Evolutionary conservation across 257 asterid genomes (phyloP).

Genomic region (Solanum piurae): DNA sequence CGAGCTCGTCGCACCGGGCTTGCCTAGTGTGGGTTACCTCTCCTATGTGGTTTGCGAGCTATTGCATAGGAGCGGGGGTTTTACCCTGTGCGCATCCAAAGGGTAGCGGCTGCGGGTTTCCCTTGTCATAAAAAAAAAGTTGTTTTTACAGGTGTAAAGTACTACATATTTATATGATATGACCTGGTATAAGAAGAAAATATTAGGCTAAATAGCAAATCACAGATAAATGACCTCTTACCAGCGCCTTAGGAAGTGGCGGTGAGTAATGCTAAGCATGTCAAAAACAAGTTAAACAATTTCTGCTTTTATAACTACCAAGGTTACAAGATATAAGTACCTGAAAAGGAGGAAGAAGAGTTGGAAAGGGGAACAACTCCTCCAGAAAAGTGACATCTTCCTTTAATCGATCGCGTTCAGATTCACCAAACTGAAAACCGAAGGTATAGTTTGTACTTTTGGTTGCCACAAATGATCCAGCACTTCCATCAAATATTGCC

Average conservation of each 20-base stretch:
- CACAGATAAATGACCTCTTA: neutral
- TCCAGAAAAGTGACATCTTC: slow-evolving; percentile 66
- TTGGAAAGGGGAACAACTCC: slow-evolving; percentile 75
- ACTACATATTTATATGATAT: neutral
- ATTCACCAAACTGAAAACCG: slow-evolving; percentile 60
- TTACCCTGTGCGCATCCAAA: too few species aligned
- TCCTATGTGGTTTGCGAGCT: too few species aligned
- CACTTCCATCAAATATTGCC: slow-evolving; percentile 44
- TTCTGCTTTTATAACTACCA: neutral
- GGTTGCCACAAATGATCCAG: slow-evolving; percentile 19
- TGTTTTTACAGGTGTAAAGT: neutral
- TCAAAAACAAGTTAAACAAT: neutral
- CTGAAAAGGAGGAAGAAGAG: slow-evolving; percentile 85
- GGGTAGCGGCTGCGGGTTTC: too few species aligned
- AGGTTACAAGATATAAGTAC: slow-evolving; percentile 16
- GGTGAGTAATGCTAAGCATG: neutral
- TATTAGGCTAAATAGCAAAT: neutral
- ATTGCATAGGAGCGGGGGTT: too few species aligned
- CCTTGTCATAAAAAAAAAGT: neutral
- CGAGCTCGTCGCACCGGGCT: too few species aligned
- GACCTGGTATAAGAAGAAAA: neutral
- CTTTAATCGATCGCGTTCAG: slow-evolving; percentile 35
- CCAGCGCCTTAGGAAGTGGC: neutral
- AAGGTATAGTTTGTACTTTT: slow-evolving; percentile 47
- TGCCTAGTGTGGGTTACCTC: too few species aligned